Base-by-base conservation (phyloP, 805 yeast species). In the Komagataella phaffii region DNA sequence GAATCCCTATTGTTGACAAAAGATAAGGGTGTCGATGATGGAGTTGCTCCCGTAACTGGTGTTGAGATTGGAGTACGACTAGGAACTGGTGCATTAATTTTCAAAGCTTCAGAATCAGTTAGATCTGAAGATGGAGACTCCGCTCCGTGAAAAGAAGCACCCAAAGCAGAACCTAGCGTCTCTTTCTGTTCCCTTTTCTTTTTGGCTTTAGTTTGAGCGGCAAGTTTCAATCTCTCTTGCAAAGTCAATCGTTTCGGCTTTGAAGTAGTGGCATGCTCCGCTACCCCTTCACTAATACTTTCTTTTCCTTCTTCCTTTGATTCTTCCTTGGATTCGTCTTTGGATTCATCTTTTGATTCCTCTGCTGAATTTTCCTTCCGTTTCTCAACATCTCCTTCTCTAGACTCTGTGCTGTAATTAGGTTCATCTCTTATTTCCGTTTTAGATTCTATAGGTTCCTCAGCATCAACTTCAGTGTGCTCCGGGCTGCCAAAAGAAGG, bases 201-300 rank as follows among this genome's bases (percentile, higher is more conserved):
- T 2, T 45, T 45, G 12, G 47, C 21, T 36, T 71, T 70, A 12
- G 71, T 70, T 53, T 77, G 73, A 6, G 96, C 88, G 1, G 96
- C 96, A 55, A 81, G 65, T 1, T 93, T 95, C 50, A 90, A 71
- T 54, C 97, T 73, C 59, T 90, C 96, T 59, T 88, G 95, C 57
- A 91, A 71, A 0, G 96, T 81, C 17, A 87, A 67, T 55, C 90
- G 72, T 62, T 83, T 84, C 56, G 24, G 43, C 6, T 19, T 17
- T 48, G 45, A 12, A 17, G 45, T 14, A 4, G 43, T 14, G 7
- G 6, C 24, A 18, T 14, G 14, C 5, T 48, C 44, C 44, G 17
- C 12, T 14, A 10, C 24, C 21, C 14, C 50, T 24, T 23, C 45
- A 4, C 3, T 17, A 6, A 6, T 7, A 17, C 7, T 12, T 17